Evolutionary conservation across 495 filamentous ascomycete species (phyloP).

Genomic region (Annulohypoxylon nitens): DNA sequence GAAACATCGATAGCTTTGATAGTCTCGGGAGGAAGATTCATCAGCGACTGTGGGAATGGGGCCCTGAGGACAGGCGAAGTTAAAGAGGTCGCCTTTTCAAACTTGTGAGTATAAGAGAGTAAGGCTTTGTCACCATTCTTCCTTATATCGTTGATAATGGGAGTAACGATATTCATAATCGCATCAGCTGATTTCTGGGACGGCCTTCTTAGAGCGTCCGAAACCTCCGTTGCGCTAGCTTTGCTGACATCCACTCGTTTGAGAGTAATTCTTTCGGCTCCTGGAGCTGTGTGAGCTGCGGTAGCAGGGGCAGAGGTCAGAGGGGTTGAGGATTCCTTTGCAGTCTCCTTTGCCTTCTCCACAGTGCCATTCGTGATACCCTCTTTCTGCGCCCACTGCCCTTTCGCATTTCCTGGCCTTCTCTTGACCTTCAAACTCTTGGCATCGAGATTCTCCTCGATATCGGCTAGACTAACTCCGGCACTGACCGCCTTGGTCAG

Average conservation of each 20-base stretch:
- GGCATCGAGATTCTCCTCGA: conserved; percentile 90
- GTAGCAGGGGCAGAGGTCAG: conserved; percentile 43
- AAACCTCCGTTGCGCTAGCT: conserved; percentile 70
- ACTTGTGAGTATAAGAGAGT: conserved; percentile 93
- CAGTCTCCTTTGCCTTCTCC: conserved; percentile 56
- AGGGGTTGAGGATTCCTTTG: conserved; percentile 45
- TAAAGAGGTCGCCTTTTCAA: conserved; percentile 92
- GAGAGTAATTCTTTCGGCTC: conserved; percentile 81
- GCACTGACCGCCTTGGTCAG: conserved; percentile 86
- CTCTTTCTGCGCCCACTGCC: conserved; percentile 85
- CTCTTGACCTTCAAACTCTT: conserved; percentile 95
- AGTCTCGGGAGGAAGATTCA: conserved; percentile 85
- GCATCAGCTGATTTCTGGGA: conserved; percentile 92
- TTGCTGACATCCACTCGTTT: conserved; percentile 76
- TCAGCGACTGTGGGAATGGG: conserved; percentile 84
- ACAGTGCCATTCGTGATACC: conserved; percentile 66
- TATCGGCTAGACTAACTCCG: conserved; percentile 86
- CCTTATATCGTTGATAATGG: conserved; percentile 89
- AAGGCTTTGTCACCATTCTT: conserved; percentile 86
- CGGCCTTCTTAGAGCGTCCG: conserved; percentile 81
- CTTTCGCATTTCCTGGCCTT: conserved; percentile 92
- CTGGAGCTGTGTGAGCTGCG: conserved; percentile 61
- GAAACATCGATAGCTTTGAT: conserved; percentile 92
- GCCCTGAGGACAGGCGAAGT: conserved; percentile 89
- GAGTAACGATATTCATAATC: conserved; percentile 88